Evolutionary conservation across 768 basidiomycete genomes (phyloP), one percentile per base, ranked within the genome.

Genomic region (Serendipita indica): DNA sequence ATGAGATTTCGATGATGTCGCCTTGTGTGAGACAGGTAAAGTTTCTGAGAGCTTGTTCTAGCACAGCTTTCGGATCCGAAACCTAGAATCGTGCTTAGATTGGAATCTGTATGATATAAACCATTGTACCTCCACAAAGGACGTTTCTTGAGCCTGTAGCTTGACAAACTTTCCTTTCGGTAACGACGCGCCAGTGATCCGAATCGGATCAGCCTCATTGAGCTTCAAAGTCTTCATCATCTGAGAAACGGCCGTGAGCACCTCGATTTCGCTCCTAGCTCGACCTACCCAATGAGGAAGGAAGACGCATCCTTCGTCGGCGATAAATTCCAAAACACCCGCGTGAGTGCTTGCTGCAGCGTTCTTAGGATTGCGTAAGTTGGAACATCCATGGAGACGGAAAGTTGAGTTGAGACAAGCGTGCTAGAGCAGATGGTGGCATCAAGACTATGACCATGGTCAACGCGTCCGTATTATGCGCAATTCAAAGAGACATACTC

Each of bases 261-360:
- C n/a, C n/a, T n/a, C n/a, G n/a, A n/a, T n/a, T n/a, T n/a, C n/a
- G n/a, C n/a, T n/a, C n/a, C n/a, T 32, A 46, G 20, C 30, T 20
- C n/a, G 33, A 64, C 73, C 61, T 59, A 76, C 75, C 96, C 96
- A 99, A 64, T 91, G 86, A 0, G 96, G 96, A 14, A 99, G 75
- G 74, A 98, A 86, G 2, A 93, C 93, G 13, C 86, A 77, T 12
- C 96, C 96, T 70, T 98, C 94, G 59, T 96, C 86, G 2, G 96
- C 94, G 63, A 97, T 97, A 71, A 99, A 99, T 68, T 99, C 96
- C 28, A 99, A 79, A 27, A 99, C 96, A 75, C 96, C 96, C 1
- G 88, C 89, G 68, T 99, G 90, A 1, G 96, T 98, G 20, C 80
- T 92, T 58, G 79, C 86, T 33, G 81, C 88, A 57, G 78, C 76